A percentile compares a stretch with the other conserved stretches of the same genome.
These are phyloP conservation scores for Ceratocystis smalleyi DNA, from an alignment of 2,329 filamentous ascomycete genomes.

Conservation along the genomic window DNA sequence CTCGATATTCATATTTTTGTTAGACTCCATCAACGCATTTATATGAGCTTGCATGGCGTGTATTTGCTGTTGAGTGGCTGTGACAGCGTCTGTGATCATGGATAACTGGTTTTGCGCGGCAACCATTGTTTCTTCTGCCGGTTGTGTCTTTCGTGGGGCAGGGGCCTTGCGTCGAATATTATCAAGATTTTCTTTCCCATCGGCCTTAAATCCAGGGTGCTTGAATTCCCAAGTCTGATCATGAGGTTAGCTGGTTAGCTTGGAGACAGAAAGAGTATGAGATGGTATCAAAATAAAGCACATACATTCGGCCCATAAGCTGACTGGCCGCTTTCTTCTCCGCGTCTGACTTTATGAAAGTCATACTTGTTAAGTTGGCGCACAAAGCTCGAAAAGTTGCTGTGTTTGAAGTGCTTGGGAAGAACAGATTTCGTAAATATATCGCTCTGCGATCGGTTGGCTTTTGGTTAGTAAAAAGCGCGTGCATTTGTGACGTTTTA, in stretches of 20 bases:
- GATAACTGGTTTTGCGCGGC: slow-evolving; percentile 58
- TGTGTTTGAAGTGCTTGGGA: slow-evolving; percentile 97
- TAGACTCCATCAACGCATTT: slow-evolving; percentile 54
- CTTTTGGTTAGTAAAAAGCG: slow-evolving; percentile 1
- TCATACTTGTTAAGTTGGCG: slow-evolving; percentile 94
- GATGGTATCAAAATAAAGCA: slow-evolving; percentile 18
- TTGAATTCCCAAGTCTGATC: slow-evolving; percentile 83
- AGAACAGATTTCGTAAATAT: slow-evolving; percentile 96
- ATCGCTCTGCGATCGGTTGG: slow-evolving; percentile 52
- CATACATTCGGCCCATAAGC: slow-evolving; percentile 65
- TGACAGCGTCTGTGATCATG: slow-evolving; percentile 12
- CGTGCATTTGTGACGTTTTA: neutral
- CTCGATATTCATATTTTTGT: slow-evolving; percentile 46
- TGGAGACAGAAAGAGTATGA: neutral
- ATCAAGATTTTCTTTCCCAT: slow-evolving; percentile 90
- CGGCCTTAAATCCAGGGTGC: slow-evolving; percentile 86
- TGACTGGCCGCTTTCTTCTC: slow-evolving; percentile 23
- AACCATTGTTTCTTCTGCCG: slow-evolving; percentile 56
- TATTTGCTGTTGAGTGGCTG: slow-evolving; percentile 16
- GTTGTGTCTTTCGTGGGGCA: slow-evolving; percentile 61
- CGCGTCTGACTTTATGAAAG: slow-evolving; percentile 81
- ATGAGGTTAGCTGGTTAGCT: neutral
- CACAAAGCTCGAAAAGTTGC: slow-evolving; percentile 94
- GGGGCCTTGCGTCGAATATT: slow-evolving; percentile 94
- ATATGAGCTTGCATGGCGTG: slow-evolving; percentile 70